Percentiles rank a stretch among this genome's conserved stretches.
phyloP scores from a whole-genome alignment of 768 basidiomycete genomes.

The Lentinus brumalis region DNA sequence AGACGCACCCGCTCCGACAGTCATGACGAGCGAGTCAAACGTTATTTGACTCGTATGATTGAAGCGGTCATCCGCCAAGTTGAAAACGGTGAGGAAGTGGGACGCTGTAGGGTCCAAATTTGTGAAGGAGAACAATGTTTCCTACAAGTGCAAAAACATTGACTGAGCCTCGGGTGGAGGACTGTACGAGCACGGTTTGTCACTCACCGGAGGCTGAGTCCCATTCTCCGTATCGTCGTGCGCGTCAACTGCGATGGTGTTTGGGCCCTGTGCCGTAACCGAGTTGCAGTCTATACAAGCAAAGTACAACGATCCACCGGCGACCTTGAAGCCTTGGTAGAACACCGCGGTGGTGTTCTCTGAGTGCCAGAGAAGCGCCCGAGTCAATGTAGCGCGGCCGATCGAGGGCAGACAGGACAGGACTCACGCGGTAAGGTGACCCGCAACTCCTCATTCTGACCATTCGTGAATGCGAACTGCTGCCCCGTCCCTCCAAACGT shows the following conservation, averaged over 20 bases:
- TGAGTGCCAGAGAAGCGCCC: conserved; percentile 6
- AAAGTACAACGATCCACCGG: conserved; percentile 31
- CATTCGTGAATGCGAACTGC: conserved; percentile 20
- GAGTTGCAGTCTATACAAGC: conserved; percentile 34
- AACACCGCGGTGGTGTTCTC: conserved; percentile 28
- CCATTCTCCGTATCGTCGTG: conserved; percentile 25
- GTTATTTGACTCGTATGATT: conserved; percentile 27
- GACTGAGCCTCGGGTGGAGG: not conserved
- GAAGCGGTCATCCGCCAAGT: conserved; percentile 25
- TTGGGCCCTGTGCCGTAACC: conserved; percentile 16
- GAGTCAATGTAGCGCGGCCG: not conserved
- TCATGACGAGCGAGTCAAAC: conserved; percentile 28
- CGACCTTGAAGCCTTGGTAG: conserved; percentile 31
- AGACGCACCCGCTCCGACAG: conserved; percentile 3
- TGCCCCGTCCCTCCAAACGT: conserved; percentile 6
- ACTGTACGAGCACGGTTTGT: not conserved
- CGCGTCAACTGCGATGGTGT: conserved; percentile 23
- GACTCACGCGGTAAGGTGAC: conserved; percentile 32
- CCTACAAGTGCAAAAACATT: conserved; percentile 12
- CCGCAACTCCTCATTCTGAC: conserved; percentile 22
- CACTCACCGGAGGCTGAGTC: conserved; percentile 23
- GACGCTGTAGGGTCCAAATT: conserved; percentile 27
- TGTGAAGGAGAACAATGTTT: conserved; percentile 30
- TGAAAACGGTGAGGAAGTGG: conserved; percentile 31
- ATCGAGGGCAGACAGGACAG: not conserved